A percentile compares a stretch with the other conserved stretches of the same genome.
These are phyloP conservation scores for Phytophthora pistaciae DNA, from an alignment of 352 stramenopile genomes.

Conservation along the genomic window DNA sequence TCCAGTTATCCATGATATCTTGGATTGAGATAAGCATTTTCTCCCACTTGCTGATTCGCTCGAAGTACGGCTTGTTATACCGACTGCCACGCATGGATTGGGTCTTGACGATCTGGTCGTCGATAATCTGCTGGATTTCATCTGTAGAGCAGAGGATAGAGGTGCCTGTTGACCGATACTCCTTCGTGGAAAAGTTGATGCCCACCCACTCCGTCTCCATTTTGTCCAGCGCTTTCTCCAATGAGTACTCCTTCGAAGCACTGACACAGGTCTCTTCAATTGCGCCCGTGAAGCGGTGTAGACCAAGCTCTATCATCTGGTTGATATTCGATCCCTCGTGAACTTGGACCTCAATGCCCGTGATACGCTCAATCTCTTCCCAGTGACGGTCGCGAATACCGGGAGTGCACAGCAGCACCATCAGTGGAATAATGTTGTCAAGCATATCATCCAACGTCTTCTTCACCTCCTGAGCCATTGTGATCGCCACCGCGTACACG, in stretches of 20 bases:
- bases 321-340: constrained; percentile 94
- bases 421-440: constrained; percentile 91
- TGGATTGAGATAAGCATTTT: constrained; percentile 91
- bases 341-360: constrained; percentile 87
- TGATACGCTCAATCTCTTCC: constrained; percentile 92
- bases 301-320: constrained; percentile 89
- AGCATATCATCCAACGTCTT: constrained; percentile 88
- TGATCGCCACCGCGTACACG: constrained; percentile 79
- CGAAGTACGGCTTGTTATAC: constrained; percentile 95
- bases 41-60: constrained; percentile 90
- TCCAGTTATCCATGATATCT: constrained; percentile 95
- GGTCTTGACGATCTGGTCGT: constrained; percentile 97
- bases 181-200: constrained; percentile 94
- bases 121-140: constrained; percentile 95
- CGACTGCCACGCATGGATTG: constrained; percentile 95
- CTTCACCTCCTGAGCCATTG: constrained; percentile 84
- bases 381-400: constrained; percentile 94
- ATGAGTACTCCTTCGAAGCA: constrained; percentile 94
- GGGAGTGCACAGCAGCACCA: constrained; percentile 93
- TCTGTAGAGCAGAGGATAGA: constrained; percentile 90
- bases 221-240: constrained; percentile 93
- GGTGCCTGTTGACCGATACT: constrained; percentile 94
- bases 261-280: constrained; percentile 95
- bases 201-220: constrained; percentile 95
- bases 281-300: constrained; percentile 83